phyloP scores from a whole-genome alignment of 2,329 filamentous ascomycete genomes.

The Ophiocordyceps camponoti-rufipedis region DNA sequence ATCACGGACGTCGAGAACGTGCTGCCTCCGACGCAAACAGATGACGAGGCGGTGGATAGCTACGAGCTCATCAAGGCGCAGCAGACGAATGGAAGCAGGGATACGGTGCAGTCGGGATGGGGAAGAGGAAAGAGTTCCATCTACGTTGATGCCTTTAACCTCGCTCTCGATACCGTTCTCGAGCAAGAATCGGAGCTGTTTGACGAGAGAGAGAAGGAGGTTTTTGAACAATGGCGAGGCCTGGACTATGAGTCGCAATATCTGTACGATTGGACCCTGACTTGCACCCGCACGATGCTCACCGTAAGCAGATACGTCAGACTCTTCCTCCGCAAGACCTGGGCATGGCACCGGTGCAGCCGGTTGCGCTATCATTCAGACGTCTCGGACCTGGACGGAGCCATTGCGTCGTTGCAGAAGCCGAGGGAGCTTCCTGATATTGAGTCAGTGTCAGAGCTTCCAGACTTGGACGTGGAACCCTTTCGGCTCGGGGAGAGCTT shows the following conservation, averaged over 20 bases:
- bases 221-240: constrained; percentile 60
- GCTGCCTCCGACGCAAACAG: constrained; percentile 47
- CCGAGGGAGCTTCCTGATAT: constrained; percentile 32
- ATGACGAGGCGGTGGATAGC: constrained; percentile 56
- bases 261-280: constrained; percentile 32
- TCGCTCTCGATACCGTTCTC: constrained; percentile 76
- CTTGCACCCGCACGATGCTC: neutral
- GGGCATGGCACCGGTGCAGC: constrained; percentile 72
- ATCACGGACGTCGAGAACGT: constrained; percentile 27
- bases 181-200: constrained; percentile 82
- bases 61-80: constrained; percentile 56
- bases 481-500: constrained; percentile 37
- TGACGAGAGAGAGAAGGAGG: constrained; percentile 52
- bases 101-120: constrained; percentile 31
- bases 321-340: constrained; percentile 80
- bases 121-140: constrained; percentile 67
- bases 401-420: constrained; percentile 46
- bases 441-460: constrained; percentile 4
- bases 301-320: constrained; percentile 56
- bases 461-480: constrained; percentile 20
- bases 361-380: constrained; percentile 68
- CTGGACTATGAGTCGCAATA: constrained; percentile 79
- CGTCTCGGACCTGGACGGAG: constrained; percentile 52
- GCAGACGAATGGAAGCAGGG: constrained; percentile 18
- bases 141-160: constrained; percentile 93